Percentiles rank a stretch among this genome's conserved stretches.
Conservation (phyloP, 2,329 filamentous ascomycete genomes). For the Monosporascus ibericus region DNA sequence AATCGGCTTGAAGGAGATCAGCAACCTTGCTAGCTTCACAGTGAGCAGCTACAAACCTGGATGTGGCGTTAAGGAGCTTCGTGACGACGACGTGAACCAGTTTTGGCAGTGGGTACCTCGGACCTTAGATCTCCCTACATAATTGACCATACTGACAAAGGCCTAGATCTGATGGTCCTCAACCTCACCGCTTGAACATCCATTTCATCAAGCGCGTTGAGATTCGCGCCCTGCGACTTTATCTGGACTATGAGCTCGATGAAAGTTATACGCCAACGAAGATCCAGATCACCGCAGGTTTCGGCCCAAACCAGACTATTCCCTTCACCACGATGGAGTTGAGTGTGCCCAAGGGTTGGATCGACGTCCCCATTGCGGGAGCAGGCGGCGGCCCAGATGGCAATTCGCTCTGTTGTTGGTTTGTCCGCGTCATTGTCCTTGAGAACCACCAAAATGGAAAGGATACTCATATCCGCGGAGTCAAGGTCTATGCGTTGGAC, state of each 20-base stretch:
- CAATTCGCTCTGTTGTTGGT: conserved; percentile 76
- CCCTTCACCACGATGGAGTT: conserved; percentile 80
- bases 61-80: conserved; percentile 69
- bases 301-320: conserved; percentile 83
- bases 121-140: not conserved
- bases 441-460: conserved; percentile 99
- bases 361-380: conserved; percentile 64
- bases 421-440: conserved; percentile 82
- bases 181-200: conserved; percentile 76
- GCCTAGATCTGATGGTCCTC: conserved; percentile 69
- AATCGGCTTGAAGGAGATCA: conserved; percentile 71
- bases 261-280: conserved; percentile 96
- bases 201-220: conserved; percentile 81
- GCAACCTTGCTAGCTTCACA: conserved; percentile 75
- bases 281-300: conserved; percentile 83
- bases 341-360: conserved; percentile 79
- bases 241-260: conserved; percentile 85
- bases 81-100: conserved; percentile 63
- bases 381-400: conserved; percentile 56
- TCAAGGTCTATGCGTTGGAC: conserved; percentile 73
- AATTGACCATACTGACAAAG: not conserved
- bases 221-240: conserved; percentile 73
- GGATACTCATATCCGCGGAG: conserved; percentile 90
- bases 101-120: conserved; percentile 68
- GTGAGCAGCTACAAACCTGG: conserved; percentile 78